Base-by-base conservation (phyloP, 495 filamentous ascomycete species). In the Geopyxis carbonaria region DNA sequence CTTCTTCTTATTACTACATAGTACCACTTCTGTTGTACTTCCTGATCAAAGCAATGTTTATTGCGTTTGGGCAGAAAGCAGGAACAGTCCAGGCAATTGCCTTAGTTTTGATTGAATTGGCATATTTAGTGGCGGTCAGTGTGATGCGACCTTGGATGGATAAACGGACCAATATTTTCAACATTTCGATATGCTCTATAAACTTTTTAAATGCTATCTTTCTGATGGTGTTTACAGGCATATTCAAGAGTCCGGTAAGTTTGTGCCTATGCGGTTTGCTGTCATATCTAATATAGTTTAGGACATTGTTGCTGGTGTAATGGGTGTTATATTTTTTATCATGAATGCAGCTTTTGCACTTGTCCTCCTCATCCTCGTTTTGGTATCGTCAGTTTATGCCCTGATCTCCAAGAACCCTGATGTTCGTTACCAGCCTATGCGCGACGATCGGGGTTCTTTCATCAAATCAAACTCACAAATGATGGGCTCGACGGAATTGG, bases 391-490 rank as follows among this genome's bases (percentile, higher is more conserved):
- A 7, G 5, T 14, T 44, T 73, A 80, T 48, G 76, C 84, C 22
- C 64, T 93, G 45, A 67, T 81, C 54, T 79, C 79, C 31, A 91
- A 93, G 68, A 86, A 94, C 62, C 86, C 86, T n/a, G 86, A 94
- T 55, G 79, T 74, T 9, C 78, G 86, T 19, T 94, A 93, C 61
- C 83, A 94, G 59, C 83, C 80, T 40, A 94, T 97, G 85, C 75
- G 79, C 37, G 89, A 97, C 55, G 89, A 97, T 62, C 79, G 89
- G 43, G 81, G 80, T 31, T 93, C 86, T 2, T 95, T 97, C 62
- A 94, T 94, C 75, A 97, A 97, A 66, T 94, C 87, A 3, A 78
- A 91, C 48, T 78, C 80, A n/a, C 73, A 85, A 49, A 66, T 95
- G 40, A 80, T 69, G 23, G 59, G 62, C 13, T 64, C 62, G 16